A percentile compares a stretch with the other conserved stretches of the same genome.
phyloP scores from a whole-genome alignment of 148 eudicot species.

The Fallopia convolvulus region DNA sequence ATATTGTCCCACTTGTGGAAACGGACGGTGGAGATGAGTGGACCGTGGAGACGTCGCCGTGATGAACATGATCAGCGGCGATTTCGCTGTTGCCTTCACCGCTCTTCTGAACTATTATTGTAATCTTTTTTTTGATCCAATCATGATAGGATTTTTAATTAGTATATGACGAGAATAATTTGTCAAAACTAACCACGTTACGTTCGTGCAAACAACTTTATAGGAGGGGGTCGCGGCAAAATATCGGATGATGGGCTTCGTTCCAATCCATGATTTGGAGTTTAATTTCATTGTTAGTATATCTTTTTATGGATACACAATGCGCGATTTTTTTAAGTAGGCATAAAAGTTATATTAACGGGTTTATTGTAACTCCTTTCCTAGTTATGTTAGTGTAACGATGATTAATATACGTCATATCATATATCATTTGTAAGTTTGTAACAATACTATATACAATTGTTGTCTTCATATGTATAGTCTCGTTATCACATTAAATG shows the following conservation, averaged over 20 bases:
- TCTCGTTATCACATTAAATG: too few species aligned
- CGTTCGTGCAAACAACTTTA: slow-evolving; percentile 3
- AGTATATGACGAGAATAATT: not conserved
- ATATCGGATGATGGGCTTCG: not conserved
- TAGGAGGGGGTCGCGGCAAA: not conserved
- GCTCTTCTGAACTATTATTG: not conserved
- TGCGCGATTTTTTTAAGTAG: too few species aligned
- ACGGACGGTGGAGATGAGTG: slow-evolving; percentile 8
- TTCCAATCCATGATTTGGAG: not conserved
- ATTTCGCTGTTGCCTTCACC: not conserved
- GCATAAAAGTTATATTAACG: too few species aligned
- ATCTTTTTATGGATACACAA: too few species aligned
- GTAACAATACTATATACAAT: not conserved
- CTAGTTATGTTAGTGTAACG: too few species aligned
- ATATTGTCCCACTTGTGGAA: not conserved
- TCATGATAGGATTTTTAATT: not conserved
- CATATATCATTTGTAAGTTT: too few species aligned
- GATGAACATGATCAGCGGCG: not conserved
- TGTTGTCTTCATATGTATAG: not conserved
- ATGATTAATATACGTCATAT: too few species aligned
- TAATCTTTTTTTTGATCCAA: not conserved
- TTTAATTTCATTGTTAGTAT: too few species aligned
- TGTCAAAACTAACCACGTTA: not conserved
- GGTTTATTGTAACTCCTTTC: too few species aligned
- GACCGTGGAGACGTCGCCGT: not conserved